Evolutionary conservation across 768 basidiomycete species (phyloP).

Genomic region (Russula sp.): DNA sequence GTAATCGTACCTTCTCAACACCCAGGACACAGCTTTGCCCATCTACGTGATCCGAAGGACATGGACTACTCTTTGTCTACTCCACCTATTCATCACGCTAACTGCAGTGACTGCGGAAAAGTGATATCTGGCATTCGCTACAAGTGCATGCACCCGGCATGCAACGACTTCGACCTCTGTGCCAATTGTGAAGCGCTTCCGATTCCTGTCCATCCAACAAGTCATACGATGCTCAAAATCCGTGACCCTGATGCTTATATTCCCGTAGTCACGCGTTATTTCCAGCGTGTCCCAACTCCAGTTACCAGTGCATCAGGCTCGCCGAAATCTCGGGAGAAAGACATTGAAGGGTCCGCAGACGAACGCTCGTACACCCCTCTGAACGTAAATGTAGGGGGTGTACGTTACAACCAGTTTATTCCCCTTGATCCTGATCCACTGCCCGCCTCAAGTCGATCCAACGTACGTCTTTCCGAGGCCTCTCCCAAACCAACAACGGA

Average conservation of each 20-base stretch:
- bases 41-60: slow-evolving; percentile 51
- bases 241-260: slow-evolving; percentile 49
- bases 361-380: not conserved
- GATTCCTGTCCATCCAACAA: slow-evolving; percentile 66
- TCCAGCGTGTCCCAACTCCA: slow-evolving; percentile 10
- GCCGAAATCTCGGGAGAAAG: not conserved
- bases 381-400: not conserved
- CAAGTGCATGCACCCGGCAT: slow-evolving; percentile 82
- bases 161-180: slow-evolving; percentile 82
- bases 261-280: slow-evolving; percentile 41
- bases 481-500: slow-evolving; percentile 4
- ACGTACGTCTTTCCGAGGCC: slow-evolving; percentile 1
- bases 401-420: not conserved
- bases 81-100: slow-evolving; percentile 48
- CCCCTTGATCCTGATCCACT: not conserved
- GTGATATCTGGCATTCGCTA: slow-evolving; percentile 63
- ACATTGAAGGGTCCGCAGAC: not conserved
- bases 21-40: slow-evolving; percentile 71
- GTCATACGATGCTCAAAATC: slow-evolving; percentile 76
- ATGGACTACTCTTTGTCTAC: slow-evolving; percentile 38
- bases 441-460: slow-evolving; percentile 4
- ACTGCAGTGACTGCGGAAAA: slow-evolving; percentile 59
- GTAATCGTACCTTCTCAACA: slow-evolving; percentile 71
- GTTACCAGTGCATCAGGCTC: not conserved
- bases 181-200: slow-evolving; percentile 75